Conservation (phyloP, 164 flowering plant species). For the Euptelea pleiosperma region DNA sequence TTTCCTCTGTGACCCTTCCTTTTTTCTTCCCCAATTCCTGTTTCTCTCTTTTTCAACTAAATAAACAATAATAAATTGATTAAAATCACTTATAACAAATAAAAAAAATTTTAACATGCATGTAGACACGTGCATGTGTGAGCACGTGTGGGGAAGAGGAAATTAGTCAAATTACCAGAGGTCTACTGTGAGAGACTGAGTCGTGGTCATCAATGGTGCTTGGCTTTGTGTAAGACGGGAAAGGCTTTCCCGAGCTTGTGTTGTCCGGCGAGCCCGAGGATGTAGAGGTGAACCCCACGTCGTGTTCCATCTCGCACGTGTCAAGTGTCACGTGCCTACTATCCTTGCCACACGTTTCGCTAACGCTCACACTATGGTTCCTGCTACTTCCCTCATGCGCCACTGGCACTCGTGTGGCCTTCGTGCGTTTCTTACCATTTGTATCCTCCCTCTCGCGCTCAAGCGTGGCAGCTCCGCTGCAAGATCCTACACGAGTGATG, state of each 20-base stretch:
- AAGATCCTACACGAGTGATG: conserved; percentile 55
- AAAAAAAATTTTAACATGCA: not conserved
- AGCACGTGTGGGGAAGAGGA: not conserved
- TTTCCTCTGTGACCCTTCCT: conserved; percentile 38
- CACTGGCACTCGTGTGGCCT: conserved; percentile 17
- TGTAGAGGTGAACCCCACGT: conserved; percentile 35
- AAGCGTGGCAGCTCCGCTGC: conserved; percentile 30
- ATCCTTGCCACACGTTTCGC: conserved; percentile 38
- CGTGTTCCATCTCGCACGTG: too few species aligned
- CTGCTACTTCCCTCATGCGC: conserved; percentile 30
- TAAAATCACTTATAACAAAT: not conserved
- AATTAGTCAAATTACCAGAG: conserved; percentile 39
- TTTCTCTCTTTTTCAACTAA: conserved; percentile 28
- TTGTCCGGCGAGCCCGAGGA: conserved; percentile 46
- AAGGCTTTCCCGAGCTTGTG: too few species aligned
- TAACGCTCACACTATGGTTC: conserved; percentile 39
- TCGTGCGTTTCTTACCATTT: too few species aligned
- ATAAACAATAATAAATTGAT: not conserved
- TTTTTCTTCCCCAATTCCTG: conserved; percentile 30
- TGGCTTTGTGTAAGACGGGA: conserved; percentile 32
- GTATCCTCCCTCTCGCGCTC: not conserved
- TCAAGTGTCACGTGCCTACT: conserved; percentile 40
- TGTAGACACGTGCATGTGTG: not conserved
- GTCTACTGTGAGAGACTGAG: conserved; percentile 54
- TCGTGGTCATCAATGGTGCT: conserved; percentile 55